A percentile compares a stretch with the other conserved stretches of the same genome.
These are phyloP conservation scores for Lasiodiplodia theobromae DNA, from an alignment of 2,329 filamentous ascomycete species.

Conservation along the genomic window DNA sequence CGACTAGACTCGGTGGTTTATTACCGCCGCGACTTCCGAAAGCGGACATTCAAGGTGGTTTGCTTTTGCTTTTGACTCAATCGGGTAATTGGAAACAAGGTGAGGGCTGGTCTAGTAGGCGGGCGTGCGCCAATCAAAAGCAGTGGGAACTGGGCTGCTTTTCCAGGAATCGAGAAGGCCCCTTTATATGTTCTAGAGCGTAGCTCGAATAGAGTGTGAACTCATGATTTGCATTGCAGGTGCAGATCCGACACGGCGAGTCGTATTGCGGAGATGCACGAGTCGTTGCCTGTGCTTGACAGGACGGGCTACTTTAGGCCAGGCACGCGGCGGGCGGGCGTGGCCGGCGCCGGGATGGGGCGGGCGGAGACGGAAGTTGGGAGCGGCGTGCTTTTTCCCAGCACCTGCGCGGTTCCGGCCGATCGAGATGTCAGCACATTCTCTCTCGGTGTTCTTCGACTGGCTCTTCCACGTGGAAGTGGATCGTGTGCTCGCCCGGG, in stretches of 20 bases:
- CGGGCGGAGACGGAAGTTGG: not conserved
- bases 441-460: not conserved
- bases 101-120: not conserved
- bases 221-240: constrained; percentile 18
- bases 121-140: not conserved
- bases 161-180: too few species aligned
- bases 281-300: not conserved
- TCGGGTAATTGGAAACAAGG: not conserved
- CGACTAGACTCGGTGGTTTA: not conserved
- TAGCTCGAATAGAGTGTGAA: not conserved
- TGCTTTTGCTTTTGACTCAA: not conserved
- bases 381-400: not conserved
- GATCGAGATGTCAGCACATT: not conserved
- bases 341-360: not conserved
- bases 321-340: not conserved
- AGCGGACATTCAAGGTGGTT: not conserved
- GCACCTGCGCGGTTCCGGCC: not conserved
- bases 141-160: not conserved
- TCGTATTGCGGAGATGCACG: constrained; percentile 11
- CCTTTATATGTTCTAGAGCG: too few species aligned
- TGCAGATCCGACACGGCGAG: not conserved
- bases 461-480: constrained; percentile 13
- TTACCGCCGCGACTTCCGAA: not conserved
- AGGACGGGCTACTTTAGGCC: not conserved
- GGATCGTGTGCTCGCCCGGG: constrained; percentile 2